Conservation (phyloP, 176 grass and related monocot species). For the Cocos nucifera region DNA sequence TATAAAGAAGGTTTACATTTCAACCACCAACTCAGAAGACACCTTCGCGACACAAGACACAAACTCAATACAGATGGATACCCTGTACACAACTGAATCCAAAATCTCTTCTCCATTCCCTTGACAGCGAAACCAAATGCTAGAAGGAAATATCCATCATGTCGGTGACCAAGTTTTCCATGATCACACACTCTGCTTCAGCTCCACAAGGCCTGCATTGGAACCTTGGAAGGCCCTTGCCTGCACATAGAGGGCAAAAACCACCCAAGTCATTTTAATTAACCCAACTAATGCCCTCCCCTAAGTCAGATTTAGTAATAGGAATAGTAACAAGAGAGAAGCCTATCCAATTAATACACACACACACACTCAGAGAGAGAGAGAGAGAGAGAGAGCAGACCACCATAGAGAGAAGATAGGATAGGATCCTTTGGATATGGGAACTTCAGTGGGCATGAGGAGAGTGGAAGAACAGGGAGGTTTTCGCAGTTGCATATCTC, state of each 20-base stretch:
- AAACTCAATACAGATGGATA: no score
- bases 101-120: neutral
- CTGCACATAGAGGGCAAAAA: neutral
- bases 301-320: no score
- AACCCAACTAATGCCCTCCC: no score
- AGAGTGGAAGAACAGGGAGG: constrained; percentile 15
- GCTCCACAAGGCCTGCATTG: constrained; percentile 3
- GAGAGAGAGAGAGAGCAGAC: neutral
- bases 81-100: no score
- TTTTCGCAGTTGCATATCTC: constrained; percentile 1
- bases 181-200: constrained; percentile 8
- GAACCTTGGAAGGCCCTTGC: constrained; percentile 1
- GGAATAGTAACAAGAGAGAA: no score
- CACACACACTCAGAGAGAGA: neutral
- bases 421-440: neutral
- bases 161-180: constrained; percentile 4
- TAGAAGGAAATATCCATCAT: constrained; percentile 15
- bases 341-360: no score
- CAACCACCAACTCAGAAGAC: neutral
- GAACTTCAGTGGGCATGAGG: constrained; percentile 6
- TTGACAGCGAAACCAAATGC: neutral
- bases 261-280: neutral
- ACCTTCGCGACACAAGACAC: no score
- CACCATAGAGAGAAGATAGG: neutral
- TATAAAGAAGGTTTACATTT: neutral